These are phyloP conservation scores for Pisolithus thermaeus DNA, from an alignment of 1,284 basidiomycete species.

Conservation along the genomic window DNA sequence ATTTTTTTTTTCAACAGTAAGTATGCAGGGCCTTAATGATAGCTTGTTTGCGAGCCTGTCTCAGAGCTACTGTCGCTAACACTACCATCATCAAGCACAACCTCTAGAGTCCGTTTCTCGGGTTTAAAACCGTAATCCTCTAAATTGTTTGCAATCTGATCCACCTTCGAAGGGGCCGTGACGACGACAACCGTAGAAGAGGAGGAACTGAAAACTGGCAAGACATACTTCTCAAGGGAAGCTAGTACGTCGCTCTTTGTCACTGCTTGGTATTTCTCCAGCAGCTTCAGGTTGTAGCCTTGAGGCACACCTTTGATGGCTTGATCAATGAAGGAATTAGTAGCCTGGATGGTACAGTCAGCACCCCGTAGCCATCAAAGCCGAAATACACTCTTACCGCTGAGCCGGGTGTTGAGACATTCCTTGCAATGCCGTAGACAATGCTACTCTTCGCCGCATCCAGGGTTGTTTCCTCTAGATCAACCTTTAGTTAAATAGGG, in stretches of 20 bases:
- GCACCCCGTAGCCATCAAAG: neutral
- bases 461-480: constrained; percentile 76
- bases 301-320: constrained; percentile 76
- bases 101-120: constrained; percentile 64
- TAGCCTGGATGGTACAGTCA: constrained; percentile 46
- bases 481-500: constrained; percentile 47
- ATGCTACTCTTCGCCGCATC: constrained; percentile 92
- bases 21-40: no score
- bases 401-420: constrained; percentile 77
- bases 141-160: constrained; percentile 67
- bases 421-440: constrained; percentile 77
- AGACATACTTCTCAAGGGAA: constrained; percentile 70
- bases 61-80: constrained; percentile 33
- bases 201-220: constrained; percentile 80
- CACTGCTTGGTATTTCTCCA: constrained; percentile 76
- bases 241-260: constrained; percentile 72
- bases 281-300: constrained; percentile 66
- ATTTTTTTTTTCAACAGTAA: no score
- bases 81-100: constrained; percentile 50
- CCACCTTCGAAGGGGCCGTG: constrained; percentile 76
- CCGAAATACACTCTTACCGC: constrained; percentile 54
- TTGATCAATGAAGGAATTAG: constrained; percentile 81
- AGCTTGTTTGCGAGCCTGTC: constrained; percentile 14
- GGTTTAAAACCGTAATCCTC: constrained; percentile 72
- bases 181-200: constrained; percentile 81